Evolutionary conservation across 768 basidiomycete genomes (phyloP).

Genomic region (Ramaria sp.): DNA sequence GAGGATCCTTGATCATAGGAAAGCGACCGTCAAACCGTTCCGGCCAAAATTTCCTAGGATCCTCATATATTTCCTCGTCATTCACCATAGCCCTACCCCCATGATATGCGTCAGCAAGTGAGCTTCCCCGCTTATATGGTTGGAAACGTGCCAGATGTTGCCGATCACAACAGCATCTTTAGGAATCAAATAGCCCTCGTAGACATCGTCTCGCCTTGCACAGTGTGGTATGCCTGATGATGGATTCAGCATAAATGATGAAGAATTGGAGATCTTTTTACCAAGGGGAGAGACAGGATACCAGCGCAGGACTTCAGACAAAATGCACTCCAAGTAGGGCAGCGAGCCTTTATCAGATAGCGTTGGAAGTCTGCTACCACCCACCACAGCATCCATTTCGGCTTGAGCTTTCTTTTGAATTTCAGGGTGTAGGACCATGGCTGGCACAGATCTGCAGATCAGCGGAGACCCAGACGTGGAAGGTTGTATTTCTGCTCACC

Average conservation of each 20-base stretch:
- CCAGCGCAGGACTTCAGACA: constrained; percentile 11
- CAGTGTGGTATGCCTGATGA: constrained; percentile 31
- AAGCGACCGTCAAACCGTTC: background rate
- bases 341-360: constrained; percentile 3
- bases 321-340: constrained; percentile 12
- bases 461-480: too few species aligned
- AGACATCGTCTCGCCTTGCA: constrained; percentile 25
- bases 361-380: constrained; percentile 7
- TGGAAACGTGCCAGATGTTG: constrained; percentile 21
- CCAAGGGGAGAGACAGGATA: constrained; percentile 8
- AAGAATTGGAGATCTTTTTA: background rate
- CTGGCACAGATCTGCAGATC: background rate
- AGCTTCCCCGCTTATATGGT: too few species aligned
- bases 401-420: constrained; percentile 10
- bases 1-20: background rate
- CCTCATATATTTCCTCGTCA: background rate
- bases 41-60: background rate
- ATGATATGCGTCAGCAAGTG: too few species aligned
- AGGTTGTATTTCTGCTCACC: background rate
- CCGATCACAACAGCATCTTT: constrained; percentile 23
- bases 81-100: background rate
- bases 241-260: too few species aligned
- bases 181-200: constrained; percentile 27
- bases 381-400: constrained; percentile 11
- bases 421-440: constrained; percentile 10